phyloP scores from a whole-genome alignment of 2,329 filamentous ascomycete species.

The Ophiocordyceps camponoti-saundersi region DNA sequence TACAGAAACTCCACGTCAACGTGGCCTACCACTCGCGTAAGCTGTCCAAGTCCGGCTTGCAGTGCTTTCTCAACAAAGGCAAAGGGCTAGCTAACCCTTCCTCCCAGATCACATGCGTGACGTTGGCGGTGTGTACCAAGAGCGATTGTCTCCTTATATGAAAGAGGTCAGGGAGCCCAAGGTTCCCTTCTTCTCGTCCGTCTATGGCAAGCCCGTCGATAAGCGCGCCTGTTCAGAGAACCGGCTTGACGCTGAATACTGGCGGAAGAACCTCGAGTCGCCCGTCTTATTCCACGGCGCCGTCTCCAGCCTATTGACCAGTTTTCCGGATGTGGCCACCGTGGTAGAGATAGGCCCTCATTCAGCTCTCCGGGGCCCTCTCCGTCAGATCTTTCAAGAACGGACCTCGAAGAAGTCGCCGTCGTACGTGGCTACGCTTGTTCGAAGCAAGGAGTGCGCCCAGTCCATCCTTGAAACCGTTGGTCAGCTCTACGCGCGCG shows the following conservation, averaged over 20 bases:
- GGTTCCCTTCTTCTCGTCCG: constrained; percentile 2
- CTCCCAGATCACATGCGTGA: constrained; percentile 3
- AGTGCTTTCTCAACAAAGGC: constrained; percentile 19
- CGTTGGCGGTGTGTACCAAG: not conserved
- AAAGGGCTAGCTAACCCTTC: constrained; percentile 8
- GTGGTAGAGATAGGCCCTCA: constrained; percentile 12
- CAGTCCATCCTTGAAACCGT: constrained; percentile 3
- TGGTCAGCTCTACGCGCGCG: constrained; percentile 6
- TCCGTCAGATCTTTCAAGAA: constrained; percentile 7
- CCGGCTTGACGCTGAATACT: constrained; percentile 2
- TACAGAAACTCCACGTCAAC: constrained; percentile 9
- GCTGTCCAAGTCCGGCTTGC: not conserved
- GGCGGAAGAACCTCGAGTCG: constrained; percentile 4
- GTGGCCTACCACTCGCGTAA: constrained; percentile 20
- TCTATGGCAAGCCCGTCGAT: not conserved
- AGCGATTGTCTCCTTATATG: not conserved
- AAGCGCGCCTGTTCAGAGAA: not conserved
- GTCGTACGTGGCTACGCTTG: constrained; percentile 5
- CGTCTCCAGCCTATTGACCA: not conserved
- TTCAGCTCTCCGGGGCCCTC: constrained; percentile 9
- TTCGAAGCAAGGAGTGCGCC: constrained; percentile 2
- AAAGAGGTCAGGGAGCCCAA: not conserved
- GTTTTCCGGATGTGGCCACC: not conserved
- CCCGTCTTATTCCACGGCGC: constrained; percentile 5
- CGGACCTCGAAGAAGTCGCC: constrained; percentile 1